Conservation (phyloP, 768 basidiomycete genomes). For the Omphalotus guepiniiformis region DNA sequence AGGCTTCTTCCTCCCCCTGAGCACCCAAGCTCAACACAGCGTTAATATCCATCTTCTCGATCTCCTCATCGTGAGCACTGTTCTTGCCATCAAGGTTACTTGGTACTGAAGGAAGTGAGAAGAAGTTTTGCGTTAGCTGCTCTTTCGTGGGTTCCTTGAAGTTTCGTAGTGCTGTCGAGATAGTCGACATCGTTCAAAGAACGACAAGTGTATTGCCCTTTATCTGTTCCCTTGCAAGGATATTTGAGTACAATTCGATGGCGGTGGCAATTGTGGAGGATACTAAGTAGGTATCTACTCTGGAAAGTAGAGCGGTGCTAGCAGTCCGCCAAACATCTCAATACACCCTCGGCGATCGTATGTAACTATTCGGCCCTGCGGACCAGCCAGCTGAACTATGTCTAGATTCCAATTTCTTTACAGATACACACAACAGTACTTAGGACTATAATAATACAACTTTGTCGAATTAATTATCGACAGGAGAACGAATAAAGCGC, state of each 20-base stretch:
- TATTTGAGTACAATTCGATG: conserved; percentile 1
- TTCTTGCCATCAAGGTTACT: conserved; percentile 22
- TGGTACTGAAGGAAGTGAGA: conserved; percentile 59
- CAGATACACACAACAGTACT: no score
- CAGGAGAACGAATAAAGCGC: no score
- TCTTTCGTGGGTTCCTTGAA: conserved; percentile 94
- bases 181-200: conserved; percentile 58
- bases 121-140: conserved; percentile 79
- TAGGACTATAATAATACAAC: no score
- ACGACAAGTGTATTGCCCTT: background rate
- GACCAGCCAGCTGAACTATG: no score
- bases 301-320: no score
- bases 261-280: no score
- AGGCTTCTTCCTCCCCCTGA: conserved; percentile 85
- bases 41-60: conserved; percentile 81
- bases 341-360: no score
- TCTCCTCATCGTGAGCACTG: conserved; percentile 29
- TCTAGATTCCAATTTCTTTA: no score
- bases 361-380: no score
- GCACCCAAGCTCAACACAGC: conserved; percentile 78
- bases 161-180: conserved; percentile 82
- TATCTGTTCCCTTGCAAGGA: background rate
- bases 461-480: no score
- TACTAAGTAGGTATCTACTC: no score
- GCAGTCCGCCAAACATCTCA: no score